Evolutionary conservation across 2,329 filamentous ascomycete genomes (phyloP), one percentile per base, ranked within the genome.

Genomic region (Thelonectria olida): DNA sequence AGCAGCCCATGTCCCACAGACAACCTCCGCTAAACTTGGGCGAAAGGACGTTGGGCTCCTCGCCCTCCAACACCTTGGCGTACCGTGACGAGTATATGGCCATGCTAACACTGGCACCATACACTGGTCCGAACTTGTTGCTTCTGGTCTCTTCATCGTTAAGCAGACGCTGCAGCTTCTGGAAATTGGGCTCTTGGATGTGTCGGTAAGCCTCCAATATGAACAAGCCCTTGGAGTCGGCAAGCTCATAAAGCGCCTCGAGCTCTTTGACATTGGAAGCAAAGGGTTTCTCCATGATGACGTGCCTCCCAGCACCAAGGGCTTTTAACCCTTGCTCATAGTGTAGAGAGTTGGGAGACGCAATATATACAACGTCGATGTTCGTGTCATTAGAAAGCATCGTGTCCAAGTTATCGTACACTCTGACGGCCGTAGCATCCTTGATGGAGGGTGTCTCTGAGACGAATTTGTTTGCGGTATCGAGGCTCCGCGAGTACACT

Each of bases 101-200:
- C 65, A 67, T 67, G 2, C 50, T 61, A 12, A 67, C 47, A 12
- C 36, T 64, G 5, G 65, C 65, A 2, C 65, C 65, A 6, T 57
- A 67, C 1, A 67, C 36, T 15, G 48, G 53, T 1, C 65, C 65
- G 2, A 67, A 59, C 7, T 38, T 67, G 15, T 66, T 55, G 0
- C 27, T 39, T 1, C 65, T 50, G 0, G 42, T 44, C 19, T 66
- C 66, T 4, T 62, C 63, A 10, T 67, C 51, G 7, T 67, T 56
- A n/a, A 67, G 45, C 2, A 67, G 17, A 1, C 19, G 45, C 15
- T 67, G 65, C 1, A 67, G 36, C 19, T 27, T 61, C 10, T 66
- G 55, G 44, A 67, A 67, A 38, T 67, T 67, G 19, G 65, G 65
- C n/a, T 67, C 65, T 22, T 67, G 65, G 2, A 67, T 67, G 17